phyloP scores from a whole-genome alignment of 768 basidiomycete species.

The Punctularia strigosozonata region DNA sequence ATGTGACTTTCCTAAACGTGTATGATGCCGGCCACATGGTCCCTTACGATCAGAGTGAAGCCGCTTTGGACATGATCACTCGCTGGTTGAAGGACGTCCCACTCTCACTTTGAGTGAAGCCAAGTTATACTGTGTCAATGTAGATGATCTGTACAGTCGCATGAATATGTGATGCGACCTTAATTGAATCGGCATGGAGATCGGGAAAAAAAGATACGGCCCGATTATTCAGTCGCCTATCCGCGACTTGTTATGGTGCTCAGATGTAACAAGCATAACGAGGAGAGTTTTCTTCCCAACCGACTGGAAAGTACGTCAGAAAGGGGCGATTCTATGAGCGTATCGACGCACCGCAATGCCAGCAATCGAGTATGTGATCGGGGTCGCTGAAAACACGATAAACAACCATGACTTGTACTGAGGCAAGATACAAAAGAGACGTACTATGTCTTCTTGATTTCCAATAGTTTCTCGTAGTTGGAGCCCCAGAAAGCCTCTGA shows the following conservation, averaged over 20 bases:
- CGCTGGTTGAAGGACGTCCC: constrained; percentile 47
- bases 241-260: too few relatives aligned
- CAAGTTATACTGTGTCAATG: too few relatives aligned
- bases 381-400: constrained; percentile 27
- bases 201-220: too few relatives aligned
- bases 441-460: constrained; percentile 36
- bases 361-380: constrained; percentile 33
- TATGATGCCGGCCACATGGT: constrained; percentile 87
- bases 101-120: too few relatives aligned
- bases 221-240: too few relatives aligned
- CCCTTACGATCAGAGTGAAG: constrained; percentile 83
- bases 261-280: constrained; percentile 25
- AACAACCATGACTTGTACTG: background rate
- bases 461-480: constrained; percentile 26
- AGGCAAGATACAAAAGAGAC: constrained; percentile 7
- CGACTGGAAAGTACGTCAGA: constrained; percentile 15
- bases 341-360: constrained; percentile 31
- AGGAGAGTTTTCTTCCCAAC: constrained; percentile 21
- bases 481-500: constrained; percentile 32
- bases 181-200: too few relatives aligned
- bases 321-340: constrained; percentile 6
- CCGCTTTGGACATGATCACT: constrained; percentile 58
- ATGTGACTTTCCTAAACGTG: constrained; percentile 71
- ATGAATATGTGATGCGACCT: too few relatives aligned
- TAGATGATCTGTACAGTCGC: too few relatives aligned